These are phyloP conservation scores for Lunularia cruciata DNA, from an alignment of 225 moss, liverwort and hornwort species.

Conservation along the genomic window DNA sequence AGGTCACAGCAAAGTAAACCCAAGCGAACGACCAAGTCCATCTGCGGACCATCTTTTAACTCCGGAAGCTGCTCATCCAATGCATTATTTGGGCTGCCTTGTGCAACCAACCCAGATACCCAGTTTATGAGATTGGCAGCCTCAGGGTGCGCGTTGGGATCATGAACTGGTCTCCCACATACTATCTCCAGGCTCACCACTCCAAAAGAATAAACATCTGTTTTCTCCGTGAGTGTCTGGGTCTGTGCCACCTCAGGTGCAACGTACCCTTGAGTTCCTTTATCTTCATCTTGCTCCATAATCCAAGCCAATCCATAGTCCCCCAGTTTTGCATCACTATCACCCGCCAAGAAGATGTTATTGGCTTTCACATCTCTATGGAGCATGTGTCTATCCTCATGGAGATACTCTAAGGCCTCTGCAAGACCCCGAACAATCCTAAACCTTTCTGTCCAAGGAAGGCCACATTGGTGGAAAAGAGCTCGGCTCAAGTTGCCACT, in stretches of 20 bases:
- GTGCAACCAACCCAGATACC: constrained; percentile 53
- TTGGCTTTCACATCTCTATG: constrained; percentile 33
- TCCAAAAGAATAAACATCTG: constrained; percentile 86
- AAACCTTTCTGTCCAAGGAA: constrained; percentile 27
- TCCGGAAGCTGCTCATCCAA: constrained; percentile 29
- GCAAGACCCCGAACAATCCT: constrained; percentile 32
- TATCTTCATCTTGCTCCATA: constrained; percentile 8
- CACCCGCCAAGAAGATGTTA: constrained; percentile 27
- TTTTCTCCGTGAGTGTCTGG: constrained; percentile 51
- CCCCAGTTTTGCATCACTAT: constrained; percentile 21
- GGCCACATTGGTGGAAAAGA: background rate
- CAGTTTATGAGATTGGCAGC: constrained; percentile 56
- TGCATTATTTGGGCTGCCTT: constrained; percentile 37
- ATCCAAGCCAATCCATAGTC: constrained; percentile 40
- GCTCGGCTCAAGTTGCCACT: constrained; percentile 4
- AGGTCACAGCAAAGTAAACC: constrained; percentile 64
- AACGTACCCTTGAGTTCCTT: constrained; percentile 56
- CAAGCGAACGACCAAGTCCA: constrained; percentile 49
- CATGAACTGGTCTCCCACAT: constrained; percentile 57
- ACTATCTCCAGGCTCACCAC: constrained; percentile 68
- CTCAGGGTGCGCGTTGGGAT: constrained; percentile 23
- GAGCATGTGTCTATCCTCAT: constrained; percentile 22
- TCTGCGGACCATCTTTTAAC: constrained; percentile 38
- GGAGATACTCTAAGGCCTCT: constrained; percentile 34
- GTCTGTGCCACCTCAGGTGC: constrained; percentile 67